Conservation (phyloP, 1,284 basidiomycete species). For the Singerocomus inundabilis region DNA sequence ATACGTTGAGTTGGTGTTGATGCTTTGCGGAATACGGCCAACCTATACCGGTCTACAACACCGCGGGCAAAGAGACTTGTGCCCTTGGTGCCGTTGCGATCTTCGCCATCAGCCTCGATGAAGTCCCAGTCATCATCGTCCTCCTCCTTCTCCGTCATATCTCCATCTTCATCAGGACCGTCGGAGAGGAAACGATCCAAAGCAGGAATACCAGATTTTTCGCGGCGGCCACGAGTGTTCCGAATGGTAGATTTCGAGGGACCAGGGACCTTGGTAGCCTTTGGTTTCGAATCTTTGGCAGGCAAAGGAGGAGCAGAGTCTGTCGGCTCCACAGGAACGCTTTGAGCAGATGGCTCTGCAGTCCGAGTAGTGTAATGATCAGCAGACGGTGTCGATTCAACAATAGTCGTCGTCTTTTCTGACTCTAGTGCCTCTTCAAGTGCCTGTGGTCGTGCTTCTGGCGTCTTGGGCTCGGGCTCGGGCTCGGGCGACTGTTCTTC, state of each 20-base stretch:
- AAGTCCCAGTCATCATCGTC: conserved; percentile 88
- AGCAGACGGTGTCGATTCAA: conserved; percentile 21
- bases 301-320: conserved; percentile 29
- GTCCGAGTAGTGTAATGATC: conserved; percentile 21
- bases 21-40: conserved; percentile 79
- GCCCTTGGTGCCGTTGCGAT: conserved; percentile 72
- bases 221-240: conserved; percentile 46
- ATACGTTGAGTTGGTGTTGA: conserved; percentile 56
- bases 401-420: conserved; percentile 8
- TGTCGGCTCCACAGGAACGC: conserved; percentile 5
- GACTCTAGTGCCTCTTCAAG: conserved; percentile 36
- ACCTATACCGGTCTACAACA: conserved; percentile 75
- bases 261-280: conserved; percentile 32
- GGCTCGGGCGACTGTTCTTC: conserved; percentile 38
- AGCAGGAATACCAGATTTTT: conserved; percentile 76
- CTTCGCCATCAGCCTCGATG: conserved; percentile 74
- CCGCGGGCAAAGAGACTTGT: conserved; percentile 80
- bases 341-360: conserved; percentile 10
- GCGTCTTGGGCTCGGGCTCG: conserved; percentile 75
- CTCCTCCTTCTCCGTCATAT: conserved; percentile 57
- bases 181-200: conserved; percentile 67
- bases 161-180: conserved; percentile 53
- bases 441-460: conserved; percentile 57
- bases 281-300: conserved; percentile 31
- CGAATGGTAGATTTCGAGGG: conserved; percentile 27